Evolutionary conservation across 1,284 basidiomycete species (phyloP).

Genomic region (Cutaneotrichosporon spelunceum): DNA sequence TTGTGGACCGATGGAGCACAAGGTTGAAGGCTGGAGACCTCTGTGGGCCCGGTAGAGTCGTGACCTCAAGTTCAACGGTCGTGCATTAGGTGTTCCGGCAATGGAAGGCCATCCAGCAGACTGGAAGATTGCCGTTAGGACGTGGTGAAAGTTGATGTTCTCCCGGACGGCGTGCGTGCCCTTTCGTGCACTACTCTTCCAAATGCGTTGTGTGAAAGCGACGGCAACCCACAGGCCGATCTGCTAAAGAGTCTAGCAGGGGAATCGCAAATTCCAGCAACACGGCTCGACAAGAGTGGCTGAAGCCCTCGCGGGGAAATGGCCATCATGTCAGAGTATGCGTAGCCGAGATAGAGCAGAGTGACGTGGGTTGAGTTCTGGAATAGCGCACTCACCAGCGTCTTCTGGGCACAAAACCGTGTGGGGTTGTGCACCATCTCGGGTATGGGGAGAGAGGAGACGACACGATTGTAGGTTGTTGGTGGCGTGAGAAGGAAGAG

Average conservation of each 20-base stretch:
- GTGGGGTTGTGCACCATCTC: neutral
- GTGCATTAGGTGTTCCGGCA: too few species aligned
- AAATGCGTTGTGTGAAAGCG: neutral
- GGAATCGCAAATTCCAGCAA: neutral
- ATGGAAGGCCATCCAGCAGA: too few species aligned
- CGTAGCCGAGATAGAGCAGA: neutral
- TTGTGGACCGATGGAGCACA: too few species aligned
- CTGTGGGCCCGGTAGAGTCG: too few species aligned
- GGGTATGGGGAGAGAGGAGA: neutral
- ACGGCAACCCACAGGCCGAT: neutral
- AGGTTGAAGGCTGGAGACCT: too few species aligned
- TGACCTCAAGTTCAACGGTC: too few species aligned
- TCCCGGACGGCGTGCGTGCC: neutral
- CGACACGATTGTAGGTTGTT: neutral
- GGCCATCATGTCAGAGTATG: neutral
- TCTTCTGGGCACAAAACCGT: neutral
- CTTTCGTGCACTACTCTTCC: neutral
- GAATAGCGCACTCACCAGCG: neutral
- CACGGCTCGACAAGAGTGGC: neutral
- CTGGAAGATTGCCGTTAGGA: too few species aligned
- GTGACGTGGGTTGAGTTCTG: neutral
- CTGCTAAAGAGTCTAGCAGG: neutral
- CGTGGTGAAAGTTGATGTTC: neutral
- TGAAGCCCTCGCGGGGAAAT: too few species aligned
- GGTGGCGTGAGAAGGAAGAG: too few species aligned